These are phyloP conservation scores for Cymbidium sinense DNA, from an alignment of 106 monocot genomes.

Conservation along the genomic window DNA sequence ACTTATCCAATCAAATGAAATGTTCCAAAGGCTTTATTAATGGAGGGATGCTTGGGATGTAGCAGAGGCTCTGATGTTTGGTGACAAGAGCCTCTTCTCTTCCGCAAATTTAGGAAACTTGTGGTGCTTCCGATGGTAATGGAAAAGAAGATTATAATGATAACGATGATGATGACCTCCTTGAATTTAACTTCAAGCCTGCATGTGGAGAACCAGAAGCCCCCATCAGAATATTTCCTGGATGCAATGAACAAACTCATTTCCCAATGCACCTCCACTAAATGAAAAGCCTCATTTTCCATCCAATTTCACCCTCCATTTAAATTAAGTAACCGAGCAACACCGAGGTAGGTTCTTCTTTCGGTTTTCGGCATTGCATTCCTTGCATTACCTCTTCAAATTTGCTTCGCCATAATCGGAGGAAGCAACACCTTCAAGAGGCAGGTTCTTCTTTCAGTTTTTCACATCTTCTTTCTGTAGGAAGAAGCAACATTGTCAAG, in stretches of 20 bases:
- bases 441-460: no score
- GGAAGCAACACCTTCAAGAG: no score
- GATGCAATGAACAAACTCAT: background rate
- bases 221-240: background rate
- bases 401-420: no score
- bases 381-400: no score
- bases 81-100: background rate
- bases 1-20: slow-evolving; percentile 11
- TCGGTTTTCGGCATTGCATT: no score
- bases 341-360: no score
- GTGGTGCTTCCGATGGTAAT: slow-evolving; percentile 17
- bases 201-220: slow-evolving; percentile 25
- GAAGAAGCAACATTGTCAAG: no score
- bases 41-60: background rate
- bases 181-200: slow-evolving; percentile 64
- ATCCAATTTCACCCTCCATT: no score
- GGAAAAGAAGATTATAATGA: slow-evolving; percentile 35
- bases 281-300: slow-evolving; percentile 1
- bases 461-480: no score
- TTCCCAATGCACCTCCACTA: background rate
- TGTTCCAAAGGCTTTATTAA: slow-evolving; percentile 8
- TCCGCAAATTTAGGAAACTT: slow-evolving; percentile 2
- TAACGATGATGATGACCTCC: slow-evolving; percentile 45
- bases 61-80: background rate
- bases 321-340: no score